Conservation (phyloP, 441 rosid species). For the Pelargonium cotyledonis region DNA sequence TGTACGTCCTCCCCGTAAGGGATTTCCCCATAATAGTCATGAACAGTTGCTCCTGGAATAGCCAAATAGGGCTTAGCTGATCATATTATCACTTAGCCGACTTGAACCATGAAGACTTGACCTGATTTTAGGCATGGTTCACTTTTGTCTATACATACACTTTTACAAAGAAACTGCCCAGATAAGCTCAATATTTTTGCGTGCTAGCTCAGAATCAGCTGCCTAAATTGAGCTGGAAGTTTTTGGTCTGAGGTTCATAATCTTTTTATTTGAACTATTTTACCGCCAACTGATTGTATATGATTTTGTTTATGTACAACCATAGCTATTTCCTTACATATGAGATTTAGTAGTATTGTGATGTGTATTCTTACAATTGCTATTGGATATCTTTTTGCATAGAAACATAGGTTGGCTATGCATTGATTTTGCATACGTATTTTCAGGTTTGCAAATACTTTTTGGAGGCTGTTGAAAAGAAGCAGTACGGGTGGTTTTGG, state of each 20-base stretch:
- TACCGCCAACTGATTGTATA: background rate
- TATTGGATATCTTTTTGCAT: background rate
- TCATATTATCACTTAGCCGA: no score
- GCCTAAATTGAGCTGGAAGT: background rate
- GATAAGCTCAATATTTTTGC: background rate
- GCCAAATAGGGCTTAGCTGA: no score
- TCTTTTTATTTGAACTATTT: background rate
- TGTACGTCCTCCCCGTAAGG: no score
- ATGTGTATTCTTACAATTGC: background rate
- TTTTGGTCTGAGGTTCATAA: background rate
- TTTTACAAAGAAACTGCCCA: no score
- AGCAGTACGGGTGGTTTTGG: conserved; percentile 96
- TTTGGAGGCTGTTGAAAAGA: conserved; percentile 85
- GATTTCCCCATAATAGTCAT: no score
- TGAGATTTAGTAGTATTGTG: background rate
- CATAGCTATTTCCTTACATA: background rate
- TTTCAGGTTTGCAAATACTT: conserved; percentile 41
- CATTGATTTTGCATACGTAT: background rate
- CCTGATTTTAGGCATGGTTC: no score
- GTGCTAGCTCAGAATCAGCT: background rate
- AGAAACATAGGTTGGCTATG: background rate
- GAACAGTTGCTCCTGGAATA: no score
- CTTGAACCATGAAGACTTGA: no score
- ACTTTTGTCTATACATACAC: no score
- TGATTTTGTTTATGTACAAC: background rate